Base-by-base conservation (phyloP, 176 grass and related monocot species). In the Phoenix roebelenii region DNA sequence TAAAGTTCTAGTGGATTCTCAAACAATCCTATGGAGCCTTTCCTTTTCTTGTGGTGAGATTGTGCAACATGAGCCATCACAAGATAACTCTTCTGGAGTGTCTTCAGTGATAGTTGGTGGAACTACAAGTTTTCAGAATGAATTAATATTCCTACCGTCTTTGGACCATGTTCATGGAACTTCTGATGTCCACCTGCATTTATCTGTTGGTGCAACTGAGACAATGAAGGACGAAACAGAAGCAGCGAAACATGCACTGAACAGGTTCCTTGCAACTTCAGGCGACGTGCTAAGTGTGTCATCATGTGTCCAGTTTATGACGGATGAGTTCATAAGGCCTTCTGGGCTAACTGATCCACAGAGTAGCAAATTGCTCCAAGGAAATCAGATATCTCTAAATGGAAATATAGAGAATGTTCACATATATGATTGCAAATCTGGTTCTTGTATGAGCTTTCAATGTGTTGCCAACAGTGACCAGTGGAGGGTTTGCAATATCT, bases 331-430 rank as follows among this genome's bases (percentile, higher is more conserved):
- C 30, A 58, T 26, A 60, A 52, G 17, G 15, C 26, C 79, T 67
- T 71, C 39, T 85, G 72, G 26, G 23, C 61, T 70, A 81, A 60
- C 66, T 71, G 58, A 80, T 54, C 25, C 67, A 55, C 74, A 63
- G 64, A 75, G 23, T 58, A 55, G 70, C 55, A 76, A 73, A 26
- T 28, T 64, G 39, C 25, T 50, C 30, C 77, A 84, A 72, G 86
- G 92, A 71, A 79, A 74, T 77, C 80, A 85, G 35, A 60, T 90
- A 77, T 85, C 92, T 52, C 55, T 96, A 54, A 63, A 66, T 17
- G 92, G 87, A 79, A 77, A 77, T 64, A 72, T 96, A 65, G 59
- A 88, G 66, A 73, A 83, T 75, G 53, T 90, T 61, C 83, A 87
- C 77, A 52, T 65, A 26, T 56, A 61, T 80, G 69, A 74, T 61